phyloP scores from a whole-genome alignment of 805 yeast genomes.

The Zygosaccharomyces gambellarensis region DNA sequence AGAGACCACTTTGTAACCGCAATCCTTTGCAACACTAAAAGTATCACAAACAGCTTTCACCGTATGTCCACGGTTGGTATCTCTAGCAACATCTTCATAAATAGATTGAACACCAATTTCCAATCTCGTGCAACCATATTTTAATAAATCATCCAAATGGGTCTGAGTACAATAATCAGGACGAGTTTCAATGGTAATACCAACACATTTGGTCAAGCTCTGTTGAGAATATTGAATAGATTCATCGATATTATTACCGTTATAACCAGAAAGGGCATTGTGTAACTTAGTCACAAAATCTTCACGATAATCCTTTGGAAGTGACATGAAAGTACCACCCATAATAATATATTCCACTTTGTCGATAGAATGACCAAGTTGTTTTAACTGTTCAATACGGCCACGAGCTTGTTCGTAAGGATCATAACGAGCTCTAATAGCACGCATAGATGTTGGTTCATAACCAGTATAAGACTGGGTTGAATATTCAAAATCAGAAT shows the following conservation, averaged over 20 bases:
- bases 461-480: constrained; percentile 98
- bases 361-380: constrained; percentile 92
- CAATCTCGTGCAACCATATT: constrained; percentile 92
- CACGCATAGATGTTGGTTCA: constrained; percentile 98
- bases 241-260: constrained; percentile 82
- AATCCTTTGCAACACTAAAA: constrained; percentile 92
- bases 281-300: constrained; percentile 83
- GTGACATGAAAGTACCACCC: constrained; percentile 99
- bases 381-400: constrained; percentile 90
- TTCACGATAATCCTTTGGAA: constrained; percentile 86
- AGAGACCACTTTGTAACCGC: constrained; percentile 95
- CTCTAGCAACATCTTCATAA: constrained; percentile 97
- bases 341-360: constrained; percentile 95
- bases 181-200: constrained; percentile 95
- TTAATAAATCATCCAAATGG: constrained; percentile 90
- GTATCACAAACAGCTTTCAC: constrained; percentile 95
- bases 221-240: constrained; percentile 89
- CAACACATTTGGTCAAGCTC: constrained; percentile 93
- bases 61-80: constrained; percentile 96
- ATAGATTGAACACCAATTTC: constrained; percentile 97
- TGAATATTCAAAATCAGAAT: constrained; percentile 94
- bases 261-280: constrained; percentile 90
- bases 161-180: constrained; percentile 98
- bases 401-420: constrained; percentile 99
- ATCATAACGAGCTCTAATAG: constrained; percentile 97